Percentiles rank a stretch among this genome's conserved stretches.
phyloP scores from a whole-genome alignment of 306 rosid genomes.

The Calophaca sinica region DNA sequence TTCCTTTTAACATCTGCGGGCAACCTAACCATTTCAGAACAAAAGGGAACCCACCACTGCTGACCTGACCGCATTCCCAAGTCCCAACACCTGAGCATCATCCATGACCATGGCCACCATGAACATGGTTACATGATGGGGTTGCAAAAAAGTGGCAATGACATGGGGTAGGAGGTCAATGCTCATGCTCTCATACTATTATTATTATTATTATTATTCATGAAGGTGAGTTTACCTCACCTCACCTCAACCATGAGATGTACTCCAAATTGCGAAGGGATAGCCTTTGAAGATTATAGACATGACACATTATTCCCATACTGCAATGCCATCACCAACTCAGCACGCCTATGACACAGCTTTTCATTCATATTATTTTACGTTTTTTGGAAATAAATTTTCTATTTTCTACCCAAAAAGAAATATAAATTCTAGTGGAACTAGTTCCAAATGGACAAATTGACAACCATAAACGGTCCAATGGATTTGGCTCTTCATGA shows the following conservation, averaged over 20 bases:
- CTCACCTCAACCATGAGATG: not conserved
- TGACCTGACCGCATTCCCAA: conserved; percentile 18
- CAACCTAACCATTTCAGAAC: not conserved
- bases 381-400: not conserved
- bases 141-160: conserved; percentile 28
- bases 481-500: too few relatives aligned
- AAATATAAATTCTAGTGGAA: not conserved
- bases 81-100: conserved; percentile 35
- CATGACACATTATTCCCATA: not conserved
- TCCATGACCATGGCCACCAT: not conserved
- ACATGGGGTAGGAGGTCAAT: conserved; percentile 37
- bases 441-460: not conserved
- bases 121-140: conserved; percentile 27
- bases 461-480: not conserved
- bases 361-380: conserved; percentile 19
- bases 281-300: conserved; percentile 2
- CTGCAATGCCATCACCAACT: conserved; percentile 11
- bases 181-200: conserved; percentile 10
- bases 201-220: conserved; percentile 20
- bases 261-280: not conserved
- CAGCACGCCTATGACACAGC: not conserved
- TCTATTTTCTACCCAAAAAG: not conserved
- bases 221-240: not conserved
- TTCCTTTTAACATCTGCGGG: conserved; percentile 13
- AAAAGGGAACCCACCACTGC: not conserved